Base-by-base conservation (phyloP, 164 flowering plant genomes). In the Chimonanthus praecox region DNA sequence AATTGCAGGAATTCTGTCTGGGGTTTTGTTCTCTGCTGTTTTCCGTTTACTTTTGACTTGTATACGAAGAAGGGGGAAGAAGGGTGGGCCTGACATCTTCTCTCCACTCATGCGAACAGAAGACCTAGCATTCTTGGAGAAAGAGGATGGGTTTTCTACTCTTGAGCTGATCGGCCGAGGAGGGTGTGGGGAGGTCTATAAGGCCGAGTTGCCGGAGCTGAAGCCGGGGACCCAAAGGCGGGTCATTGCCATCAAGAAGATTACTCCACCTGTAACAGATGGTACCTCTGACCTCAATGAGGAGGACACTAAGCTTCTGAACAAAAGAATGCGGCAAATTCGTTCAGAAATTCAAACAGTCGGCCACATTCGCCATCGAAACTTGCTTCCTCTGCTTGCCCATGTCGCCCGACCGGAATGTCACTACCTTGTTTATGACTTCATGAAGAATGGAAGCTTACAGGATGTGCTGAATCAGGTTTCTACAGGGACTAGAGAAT, bases 381-480 rank as follows among this genome's bases (percentile, higher is more conserved):
- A 94, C 66, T 73, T 94, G 16, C 88, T 94, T 48, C 83, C 98
- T 21, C 77, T 92, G 20, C 64, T 92, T 8, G 98, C 95, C 67
- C 94, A 91, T 71, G 81, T 91, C 4, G 46, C 87, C 5, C 76
- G 92, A 3, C 89, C 92, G 0, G 88, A 89, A 60, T 90, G 92
- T 50, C 97, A 94, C 78, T 90, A 72, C 75, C 86, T 92, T 8
- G 87, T 94, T 6, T 94, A 92, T 33, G 98, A 94, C 70, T 89
- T 50, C 83, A 92, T 94, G 99, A 91, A 89, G 75, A 94, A 94
- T 48, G 99, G 98, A 2, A 94, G 99, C 80, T 78, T 94, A 49
- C 93, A 91, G 46, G 94, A 91, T 51, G n/a, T 74, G 7, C 47
- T 94, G 67, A 78, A 63, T 10, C 20, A 82, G 2, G 95, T 83